Evolutionary conservation across 192 early-diverging fungal genomes (phyloP), one percentile per base, ranked within the genome.

Genomic region (Spinellus fusiger): DNA sequence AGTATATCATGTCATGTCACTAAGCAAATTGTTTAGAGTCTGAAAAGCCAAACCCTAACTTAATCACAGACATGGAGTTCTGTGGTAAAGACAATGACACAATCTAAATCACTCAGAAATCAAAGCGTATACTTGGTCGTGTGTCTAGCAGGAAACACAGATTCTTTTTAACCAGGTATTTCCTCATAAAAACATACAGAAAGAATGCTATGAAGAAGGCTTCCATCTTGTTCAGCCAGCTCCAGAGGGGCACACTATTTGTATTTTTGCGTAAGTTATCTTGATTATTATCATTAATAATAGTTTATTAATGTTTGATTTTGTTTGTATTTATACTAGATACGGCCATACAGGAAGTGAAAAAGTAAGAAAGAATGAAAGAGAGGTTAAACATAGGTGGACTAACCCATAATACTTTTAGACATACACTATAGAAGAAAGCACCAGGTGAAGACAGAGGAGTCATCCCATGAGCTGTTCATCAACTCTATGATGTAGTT

Each of bases 341-440:
- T 66, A 98, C 65, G 96, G 96, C 0, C 96, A 98, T 77, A 98
- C 96, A 1, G 94, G 94, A 1, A 86, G 86, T 56, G 94, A 93
- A 40, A 98, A 96, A 71, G 68, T 69, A 57, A 38, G n/a, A n/a
- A n/a, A n/a, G n/a, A n/a, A n/a, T n/a, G n/a, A n/a, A n/a, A n/a
- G n/a, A n/a, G n/a, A n/a, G n/a, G n/a, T n/a, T n/a, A n/a, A n/a
- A n/a, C n/a, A n/a, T n/a, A n/a, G n/a, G n/a, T n/a, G n/a, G n/a
- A n/a, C n/a, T n/a, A n/a, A n/a, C n/a, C n/a, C 26, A 16, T 20
- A 26, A 16, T 23, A 22, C 40, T 5, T 1, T 28, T 50, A 69
- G 62, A 90, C 90, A 1, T 84, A 86, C 54, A 92, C 90, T 1
- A 91, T 91, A 87, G 80, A 88, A 64, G 89, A 87, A 28, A 61